Evolutionary conservation across 73 alveolate species (phyloP).

Genomic region (Paramecium caudatum): DNA sequence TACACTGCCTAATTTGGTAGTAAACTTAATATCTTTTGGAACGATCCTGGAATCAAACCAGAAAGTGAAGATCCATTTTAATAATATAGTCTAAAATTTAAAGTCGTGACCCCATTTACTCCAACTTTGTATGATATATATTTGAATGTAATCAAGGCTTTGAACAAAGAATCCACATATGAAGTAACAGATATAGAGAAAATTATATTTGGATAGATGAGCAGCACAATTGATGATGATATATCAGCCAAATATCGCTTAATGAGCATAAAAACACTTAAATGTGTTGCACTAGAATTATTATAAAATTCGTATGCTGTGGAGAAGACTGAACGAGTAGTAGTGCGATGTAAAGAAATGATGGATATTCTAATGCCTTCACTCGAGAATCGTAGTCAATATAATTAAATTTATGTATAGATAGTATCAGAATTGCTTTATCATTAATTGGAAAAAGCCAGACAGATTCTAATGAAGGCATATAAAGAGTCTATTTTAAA

Average conservation of each 20-base stretch:
- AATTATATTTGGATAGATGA: slow-evolving; percentile 48
- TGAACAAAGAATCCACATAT: slow-evolving; percentile 27
- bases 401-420: slow-evolving; percentile 56
- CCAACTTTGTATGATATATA: slow-evolving; percentile 71
- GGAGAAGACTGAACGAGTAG: slow-evolving; percentile 70
- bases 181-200: slow-evolving; percentile 63
- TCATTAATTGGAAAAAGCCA: slow-evolving; percentile 66
- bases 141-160: slow-evolving; percentile 24
- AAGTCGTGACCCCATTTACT: slow-evolving; percentile 58
- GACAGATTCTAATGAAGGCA: slow-evolving; percentile 54
- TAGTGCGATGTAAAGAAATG: slow-evolving; percentile 69
- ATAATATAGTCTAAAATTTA: slow-evolving; percentile 20
- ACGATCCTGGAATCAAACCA: slow-evolving; percentile 67
- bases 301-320: slow-evolving; percentile 71
- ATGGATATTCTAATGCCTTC: slow-evolving; percentile 63
- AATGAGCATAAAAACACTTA: slow-evolving; percentile 67
- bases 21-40: slow-evolving; percentile 54
- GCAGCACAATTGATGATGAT: slow-evolving; percentile 21
- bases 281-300: slow-evolving; percentile 65
- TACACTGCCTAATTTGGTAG: slow-evolving; percentile 57
- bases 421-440: slow-evolving; percentile 62
- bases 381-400: slow-evolving; percentile 55
- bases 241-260: slow-evolving; percentile 61
- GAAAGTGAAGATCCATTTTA: slow-evolving; percentile 40
- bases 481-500: slow-evolving; percentile 49